Base-by-base conservation (phyloP, 2,329 filamentous ascomycete species). In the Bipolaris oryzae region DNA sequence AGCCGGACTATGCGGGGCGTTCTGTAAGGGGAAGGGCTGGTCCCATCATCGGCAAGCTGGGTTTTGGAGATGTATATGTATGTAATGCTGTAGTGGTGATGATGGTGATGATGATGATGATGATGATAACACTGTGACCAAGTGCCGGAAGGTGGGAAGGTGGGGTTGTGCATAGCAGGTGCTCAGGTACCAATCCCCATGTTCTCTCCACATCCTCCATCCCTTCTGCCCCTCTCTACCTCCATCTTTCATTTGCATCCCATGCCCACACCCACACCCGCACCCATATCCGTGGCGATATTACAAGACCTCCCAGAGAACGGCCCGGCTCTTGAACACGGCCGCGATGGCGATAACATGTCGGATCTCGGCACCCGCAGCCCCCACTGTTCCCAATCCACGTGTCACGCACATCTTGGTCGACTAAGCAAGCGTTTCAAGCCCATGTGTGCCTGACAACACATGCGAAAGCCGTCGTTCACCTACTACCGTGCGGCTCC, bases 381-480 rank as follows among this genome's bases (percentile, higher is more conserved):
- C 39, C 20, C 18, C 15, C 31, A 21, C 21, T 20, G 9, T n/a
- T n/a, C 25, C 38, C 38, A 50, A 42, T 13, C 39, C 37, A 42
- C 48, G 31, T 50, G 48, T 43, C 48, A 50, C 11, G 13, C 25
- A 34, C 20, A n/a, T 41, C 34, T 18, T 43, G 49, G 49, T 51
- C 31, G 49, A 39, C 39, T 20, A 43, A 18, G 49, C 39, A 25
- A 5, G 39, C 31, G 49, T 51, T 51, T 51, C 39, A 51, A 28
- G 31, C n/a, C 39, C 39, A 35, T 35, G 39, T 20, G 20, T 44
- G 15, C 28, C 15, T 23, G 33, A 43, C 41, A 51, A 23, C 39
- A 28, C 33, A 38, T 23, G 18, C 20, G 2, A 13, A 34, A 2
- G n/a, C 42, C 25, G 31, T 35, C 34, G 18, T 43, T 43, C 31